These are phyloP conservation scores for Dactylis glomerata DNA, from an alignment of 176 grass and related monocot genomes.

Conservation along the genomic window DNA sequence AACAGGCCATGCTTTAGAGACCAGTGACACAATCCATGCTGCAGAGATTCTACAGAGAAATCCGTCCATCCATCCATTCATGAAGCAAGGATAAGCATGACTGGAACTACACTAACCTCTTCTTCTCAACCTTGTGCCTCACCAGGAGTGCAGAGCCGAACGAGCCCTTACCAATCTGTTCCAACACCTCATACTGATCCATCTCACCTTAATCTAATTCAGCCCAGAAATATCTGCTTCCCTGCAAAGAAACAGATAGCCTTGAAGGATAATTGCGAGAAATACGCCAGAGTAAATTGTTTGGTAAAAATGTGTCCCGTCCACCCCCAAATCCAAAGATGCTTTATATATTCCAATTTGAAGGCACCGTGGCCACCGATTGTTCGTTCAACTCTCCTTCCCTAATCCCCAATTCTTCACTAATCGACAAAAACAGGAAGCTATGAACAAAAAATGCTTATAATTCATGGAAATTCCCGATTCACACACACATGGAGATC, in stretches of 20 bases:
- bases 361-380: neutral
- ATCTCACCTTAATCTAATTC: conserved; percentile 36
- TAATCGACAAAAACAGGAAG: neutral
- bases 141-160: conserved; percentile 92
- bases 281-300: neutral
- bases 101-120: conserved; percentile 39
- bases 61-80: neutral
- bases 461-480: neutral
- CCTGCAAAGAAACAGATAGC: conserved; percentile 17
- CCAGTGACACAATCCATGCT: neutral
- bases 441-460: neutral
- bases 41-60: neutral
- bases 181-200: conserved; percentile 93
- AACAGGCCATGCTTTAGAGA: neutral
- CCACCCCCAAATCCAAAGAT: neutral
- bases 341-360: neutral
- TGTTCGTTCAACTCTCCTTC: neutral
- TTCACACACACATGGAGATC: neutral
- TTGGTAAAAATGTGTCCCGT: neutral
- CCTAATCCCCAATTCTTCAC: neutral
- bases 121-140: conserved; percentile 79
- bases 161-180: conserved; percentile 94
- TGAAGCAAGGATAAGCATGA: neutral
- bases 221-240: neutral
- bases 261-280: neutral